A percentile compares a stretch with the other conserved stretches of the same genome.
These are phyloP conservation scores for Populus davidiana DNA, from an alignment of 345 rosid species.

Conservation along the genomic window DNA sequence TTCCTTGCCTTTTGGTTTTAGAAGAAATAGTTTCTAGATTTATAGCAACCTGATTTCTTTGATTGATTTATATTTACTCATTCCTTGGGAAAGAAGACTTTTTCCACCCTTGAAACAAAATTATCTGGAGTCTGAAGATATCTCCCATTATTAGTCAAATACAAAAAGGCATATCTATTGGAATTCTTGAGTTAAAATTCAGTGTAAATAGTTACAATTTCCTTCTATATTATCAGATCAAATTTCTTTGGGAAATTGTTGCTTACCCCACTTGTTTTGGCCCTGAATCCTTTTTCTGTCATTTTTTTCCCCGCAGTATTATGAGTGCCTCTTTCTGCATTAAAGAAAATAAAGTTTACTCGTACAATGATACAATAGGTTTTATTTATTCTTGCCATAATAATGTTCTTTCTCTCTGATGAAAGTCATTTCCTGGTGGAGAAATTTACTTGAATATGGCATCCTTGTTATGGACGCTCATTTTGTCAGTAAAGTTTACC, in stretches of 20 bases:
- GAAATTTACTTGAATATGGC: background rate
- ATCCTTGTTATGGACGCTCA: background rate
- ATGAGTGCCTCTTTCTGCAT: background rate
- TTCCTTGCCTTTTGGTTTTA: background rate
- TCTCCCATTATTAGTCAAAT: background rate
- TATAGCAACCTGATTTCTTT: background rate
- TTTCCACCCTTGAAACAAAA: background rate
- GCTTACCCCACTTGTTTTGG: background rate
- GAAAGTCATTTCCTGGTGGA: background rate
- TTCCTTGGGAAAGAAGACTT: background rate
- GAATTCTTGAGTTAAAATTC: background rate
- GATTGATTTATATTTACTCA: background rate
- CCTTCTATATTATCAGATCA: background rate
- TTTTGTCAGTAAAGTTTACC: background rate
- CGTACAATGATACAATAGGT: too few relatives aligned
- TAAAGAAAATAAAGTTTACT: background rate
- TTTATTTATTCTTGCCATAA: background rate
- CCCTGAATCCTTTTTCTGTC: background rate
- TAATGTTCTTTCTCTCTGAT: background rate
- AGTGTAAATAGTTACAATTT: background rate
- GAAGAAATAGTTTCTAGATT: background rate
- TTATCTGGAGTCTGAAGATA: background rate
- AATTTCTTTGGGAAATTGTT: background rate
- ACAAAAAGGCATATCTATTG: background rate
- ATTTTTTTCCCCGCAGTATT: background rate